Evolutionary conservation across 768 basidiomycete genomes (phyloP).

Genomic region (Lepiota brunneoincarnata): DNA sequence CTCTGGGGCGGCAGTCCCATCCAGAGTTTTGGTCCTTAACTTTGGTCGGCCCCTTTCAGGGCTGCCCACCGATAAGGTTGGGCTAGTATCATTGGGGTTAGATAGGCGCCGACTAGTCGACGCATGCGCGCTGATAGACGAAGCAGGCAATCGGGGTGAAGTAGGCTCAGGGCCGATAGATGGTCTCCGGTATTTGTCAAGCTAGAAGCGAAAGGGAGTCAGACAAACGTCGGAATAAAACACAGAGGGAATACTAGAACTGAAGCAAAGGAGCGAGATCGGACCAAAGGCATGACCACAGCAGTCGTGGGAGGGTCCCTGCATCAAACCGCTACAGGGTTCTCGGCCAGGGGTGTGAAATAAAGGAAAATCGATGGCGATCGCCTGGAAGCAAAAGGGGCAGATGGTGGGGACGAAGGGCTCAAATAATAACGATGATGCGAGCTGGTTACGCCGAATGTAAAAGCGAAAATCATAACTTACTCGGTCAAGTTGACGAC

Average conservation of each 20-base stretch:
- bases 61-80: slow-evolving; percentile 11
- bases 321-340: too few relatives aligned
- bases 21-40: slow-evolving; percentile 20
- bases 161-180: slow-evolving; percentile 25
- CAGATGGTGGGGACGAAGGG: background rate
- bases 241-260: too few relatives aligned
- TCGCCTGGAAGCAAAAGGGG: background rate
- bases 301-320: too few relatives aligned
- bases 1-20: slow-evolving; percentile 16
- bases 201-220: slow-evolving; percentile 23
- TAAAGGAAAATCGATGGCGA: background rate
- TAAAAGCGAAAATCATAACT: slow-evolving; percentile 23
- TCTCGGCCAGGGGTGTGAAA: background rate
- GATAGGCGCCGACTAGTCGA: slow-evolving; percentile 1
- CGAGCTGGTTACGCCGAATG: background rate
- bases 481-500: slow-evolving; percentile 82
- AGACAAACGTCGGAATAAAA: background rate
- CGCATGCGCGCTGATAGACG: slow-evolving; percentile 10
- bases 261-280: background rate
- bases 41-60: slow-evolving; percentile 21
- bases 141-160: slow-evolving; percentile 13
- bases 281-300: background rate
- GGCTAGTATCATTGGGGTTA: background rate
- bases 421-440: background rate
- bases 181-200: slow-evolving; percentile 48